phyloP scores from a whole-genome alignment of 148 eudicot species.

The Silene latifolia region DNA sequence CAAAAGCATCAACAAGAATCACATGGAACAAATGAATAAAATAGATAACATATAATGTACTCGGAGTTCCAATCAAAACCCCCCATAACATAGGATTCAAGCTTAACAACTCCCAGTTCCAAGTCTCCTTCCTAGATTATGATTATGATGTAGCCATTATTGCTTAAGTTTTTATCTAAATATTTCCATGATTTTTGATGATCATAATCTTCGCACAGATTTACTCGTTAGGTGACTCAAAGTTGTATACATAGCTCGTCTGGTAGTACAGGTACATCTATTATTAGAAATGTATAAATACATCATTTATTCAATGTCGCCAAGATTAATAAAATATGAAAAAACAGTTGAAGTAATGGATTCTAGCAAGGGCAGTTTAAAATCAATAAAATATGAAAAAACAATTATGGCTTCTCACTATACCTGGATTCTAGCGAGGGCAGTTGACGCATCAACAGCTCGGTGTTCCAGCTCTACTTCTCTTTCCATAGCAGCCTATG shows the following conservation, averaged over 20 bases:
- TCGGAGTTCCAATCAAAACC: not conserved
- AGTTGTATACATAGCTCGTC: not conserved
- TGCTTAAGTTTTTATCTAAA: not conserved
- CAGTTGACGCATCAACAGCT: conserved; percentile 87
- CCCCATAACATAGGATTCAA: conserved; percentile 5
- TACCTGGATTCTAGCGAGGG: conserved; percentile 94
- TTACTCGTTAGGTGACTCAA: not conserved
- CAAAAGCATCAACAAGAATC: conserved; percentile 19
- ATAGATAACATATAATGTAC: conserved; percentile 5
- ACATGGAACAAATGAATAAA: conserved; percentile 5
- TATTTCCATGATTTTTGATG: not conserved
- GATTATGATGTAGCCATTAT: not conserved
- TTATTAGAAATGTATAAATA: not conserved
- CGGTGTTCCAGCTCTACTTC: conserved; percentile 95
- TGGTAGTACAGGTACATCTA: not conserved
- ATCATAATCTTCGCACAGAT: not conserved
- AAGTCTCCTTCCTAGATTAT: not conserved
- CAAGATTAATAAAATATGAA: conserved; percentile 1
- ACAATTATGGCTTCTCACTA: conserved; percentile 10
- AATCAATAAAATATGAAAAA: conserved; percentile 11
- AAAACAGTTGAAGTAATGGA: not conserved
- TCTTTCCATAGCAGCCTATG: conserved; percentile 95
- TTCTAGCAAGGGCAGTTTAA: not conserved
- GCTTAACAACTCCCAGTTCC: not conserved
- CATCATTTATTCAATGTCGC: conserved; percentile 6